Evolutionary conservation across 2,329 filamentous ascomycete species (phyloP), one percentile per base, ranked within the genome.

Genomic region (Sarocladiaceae sp.): DNA sequence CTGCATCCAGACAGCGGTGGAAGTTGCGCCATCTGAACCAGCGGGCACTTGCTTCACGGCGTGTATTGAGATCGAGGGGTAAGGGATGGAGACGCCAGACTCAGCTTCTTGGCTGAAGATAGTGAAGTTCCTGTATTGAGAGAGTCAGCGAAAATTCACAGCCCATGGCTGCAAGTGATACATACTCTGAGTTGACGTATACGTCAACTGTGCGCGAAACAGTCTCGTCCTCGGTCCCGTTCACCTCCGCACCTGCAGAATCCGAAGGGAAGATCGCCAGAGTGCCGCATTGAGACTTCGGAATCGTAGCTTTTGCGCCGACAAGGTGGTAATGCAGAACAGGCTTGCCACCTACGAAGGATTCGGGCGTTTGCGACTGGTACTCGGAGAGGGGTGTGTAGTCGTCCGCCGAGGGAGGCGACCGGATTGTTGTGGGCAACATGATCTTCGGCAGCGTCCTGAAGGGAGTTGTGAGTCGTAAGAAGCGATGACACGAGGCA

Each of bases 41-140:
- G 49, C 45, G 41, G 57, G 60, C 55, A 76, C 68, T 45, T 79
- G 76, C 62, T 87, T 83, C 53, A 85, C 77, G 1, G 84, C 86
- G 59, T 89, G 85, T 13, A 90, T 80, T 18, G 81, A 81, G 58
- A 91, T 85, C 48, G 78, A 69, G 3, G 82, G 84, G 62, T 89
- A 91, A 0, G 83, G 79, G 51, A 90, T 84, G 32, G 78, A 73
- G 34, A 88, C 64, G 50, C 85, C 86, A 15, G 66, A 72, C 27
- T 70, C 67, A 11, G 70, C 73, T 3, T 72, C 60, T 11, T 67
- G 62, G 51, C 81, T 83, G 67, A 80, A 89, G 48, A 90, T 62
- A 12, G 71, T 79, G 45, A 90, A 70, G 53, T 54, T 56, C 26
- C 58, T 68, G 33, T 15, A n/a, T 15, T 6, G n/a, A n/a, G n/a